These are phyloP conservation scores for Adansonia madagascariensis DNA, from an alignment of 441 rosid genomes.

Conservation along the genomic window DNA sequence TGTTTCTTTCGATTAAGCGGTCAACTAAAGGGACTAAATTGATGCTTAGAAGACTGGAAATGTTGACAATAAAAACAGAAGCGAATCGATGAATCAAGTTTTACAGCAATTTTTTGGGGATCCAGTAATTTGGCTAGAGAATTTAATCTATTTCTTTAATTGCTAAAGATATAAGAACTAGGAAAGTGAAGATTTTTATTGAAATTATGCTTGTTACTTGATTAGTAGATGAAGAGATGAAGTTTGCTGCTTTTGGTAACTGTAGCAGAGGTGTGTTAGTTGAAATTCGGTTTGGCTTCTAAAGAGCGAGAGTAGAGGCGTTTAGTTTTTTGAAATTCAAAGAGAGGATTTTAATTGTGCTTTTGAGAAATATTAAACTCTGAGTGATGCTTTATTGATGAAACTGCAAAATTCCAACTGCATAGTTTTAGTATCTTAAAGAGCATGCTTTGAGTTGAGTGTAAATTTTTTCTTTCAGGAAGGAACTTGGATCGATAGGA, in stretches of 20 bases:
- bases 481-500: background rate
- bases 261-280: background rate
- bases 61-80: background rate
- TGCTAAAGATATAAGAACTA: background rate
- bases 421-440: background rate
- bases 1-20: background rate
- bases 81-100: background rate
- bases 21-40: slow-evolving; percentile 7
- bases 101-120: background rate
- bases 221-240: background rate
- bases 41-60: background rate
- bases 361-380: background rate
- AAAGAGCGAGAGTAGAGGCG: slow-evolving; percentile 23
- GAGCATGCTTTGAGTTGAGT: background rate
- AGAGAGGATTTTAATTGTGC: background rate
- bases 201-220: background rate
- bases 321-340: slow-evolving; percentile 33
- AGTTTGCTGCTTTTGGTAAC: slow-evolving; percentile 15
- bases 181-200: background rate
- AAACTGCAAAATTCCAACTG: background rate
- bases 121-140: background rate
- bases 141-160: background rate
- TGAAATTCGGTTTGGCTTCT: background rate
- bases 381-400: slow-evolving; percentile 13
- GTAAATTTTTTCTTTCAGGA: background rate